Evolutionary conservation across 768 basidiomycete species (phyloP), one percentile per base, ranked within the genome.

Genomic region (Lactarius akahatsu): DNA sequence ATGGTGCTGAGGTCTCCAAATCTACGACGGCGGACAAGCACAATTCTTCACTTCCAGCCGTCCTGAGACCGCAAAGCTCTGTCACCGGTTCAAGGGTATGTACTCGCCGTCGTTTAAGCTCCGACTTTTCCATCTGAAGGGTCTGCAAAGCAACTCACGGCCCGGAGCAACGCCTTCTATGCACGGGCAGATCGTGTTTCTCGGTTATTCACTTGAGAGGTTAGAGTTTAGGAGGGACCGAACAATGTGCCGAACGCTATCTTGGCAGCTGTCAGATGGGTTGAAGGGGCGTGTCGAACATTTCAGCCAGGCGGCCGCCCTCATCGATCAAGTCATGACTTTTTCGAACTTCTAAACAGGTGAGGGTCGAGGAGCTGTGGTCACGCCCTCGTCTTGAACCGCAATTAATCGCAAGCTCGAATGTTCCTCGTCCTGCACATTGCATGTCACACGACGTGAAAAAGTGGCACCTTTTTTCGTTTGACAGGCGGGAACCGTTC

Each of bases 241-340:
- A 28, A 45, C 10, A 43, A 61, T 57, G 65, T 52, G 65, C 61
- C 40, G 28, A 16, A n/a, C 38, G 41, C 45, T 66, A 62, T 57
- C 60, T 52, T 62, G 61, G 50, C 65, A 66, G 56, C 65, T 66
- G 65, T 66, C 65, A 66, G 65, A 56, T 66, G 65, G 23, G 38
- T 57, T 38, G 65, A 62, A 65, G 60, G 45, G 52, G 34, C 15
- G 40, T 62, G 61, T 61, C 47, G 60, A 50, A 28, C 34, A 38
- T 40, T 36, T 56, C 60, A 36, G 55, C 45, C 60, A 57, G 57
- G 55, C 55, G 30, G 34, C 28, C n/a, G 34, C 13, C 59, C 50
- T n/a, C 47, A 52, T 52, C 50, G 50, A 52, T 52, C 50, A 52
- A 52, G 50, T 30, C 26, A 62, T 66, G 65, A 52, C 45, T 57